A percentile compares a stretch with the other conserved stretches of the same genome.
These are phyloP conservation scores for Citrus maxima DNA, from an alignment of 345 rosid species.

Conservation along the genomic window DNA sequence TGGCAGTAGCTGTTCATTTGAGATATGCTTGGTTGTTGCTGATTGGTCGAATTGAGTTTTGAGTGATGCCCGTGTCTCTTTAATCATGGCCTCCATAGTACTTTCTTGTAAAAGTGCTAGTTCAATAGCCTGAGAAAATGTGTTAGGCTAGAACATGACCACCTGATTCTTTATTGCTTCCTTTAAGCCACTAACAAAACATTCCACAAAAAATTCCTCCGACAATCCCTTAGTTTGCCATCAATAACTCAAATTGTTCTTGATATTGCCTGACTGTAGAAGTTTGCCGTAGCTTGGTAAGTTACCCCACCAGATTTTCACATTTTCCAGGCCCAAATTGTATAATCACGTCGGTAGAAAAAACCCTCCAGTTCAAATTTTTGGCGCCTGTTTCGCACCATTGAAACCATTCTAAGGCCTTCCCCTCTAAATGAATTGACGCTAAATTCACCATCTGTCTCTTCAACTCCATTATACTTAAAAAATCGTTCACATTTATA, in stretches of 20 bases:
- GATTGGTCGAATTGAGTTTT: background rate
- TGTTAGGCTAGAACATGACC: background rate
- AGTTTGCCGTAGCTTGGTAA: background rate
- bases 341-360: background rate
- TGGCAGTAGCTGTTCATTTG: background rate
- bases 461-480: background rate
- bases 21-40: no score
- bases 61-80: background rate
- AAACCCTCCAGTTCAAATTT: no score
- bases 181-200: background rate
- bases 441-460: background rate
- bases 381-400: background rate
- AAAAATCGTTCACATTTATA: background rate
- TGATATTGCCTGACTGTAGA: background rate
- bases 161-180: background rate
- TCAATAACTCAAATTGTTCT: background rate
- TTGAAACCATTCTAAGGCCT: background rate
- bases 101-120: no score
- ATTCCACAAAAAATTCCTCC: background rate
- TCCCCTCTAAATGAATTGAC: background rate
- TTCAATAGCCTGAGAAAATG: background rate
- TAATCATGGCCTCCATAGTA: background rate
- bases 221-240: background rate
- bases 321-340: background rate
- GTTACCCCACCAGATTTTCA: background rate